Evolutionary conservation across 169 alveolate genomes (phyloP).

Genomic region (Plasmodium ovale): DNA sequence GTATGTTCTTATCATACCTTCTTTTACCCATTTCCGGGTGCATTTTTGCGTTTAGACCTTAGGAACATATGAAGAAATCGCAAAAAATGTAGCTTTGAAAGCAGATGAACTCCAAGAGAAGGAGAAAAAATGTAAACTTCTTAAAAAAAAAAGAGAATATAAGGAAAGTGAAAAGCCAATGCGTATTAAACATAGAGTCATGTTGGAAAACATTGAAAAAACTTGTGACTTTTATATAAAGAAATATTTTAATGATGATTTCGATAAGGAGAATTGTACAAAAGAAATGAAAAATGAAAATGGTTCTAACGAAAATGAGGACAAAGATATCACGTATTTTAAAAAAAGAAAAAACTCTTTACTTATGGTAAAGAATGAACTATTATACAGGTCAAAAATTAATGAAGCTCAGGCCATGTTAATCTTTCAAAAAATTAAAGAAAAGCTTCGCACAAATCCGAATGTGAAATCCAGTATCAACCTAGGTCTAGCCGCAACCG

Average conservation of each 20-base stretch:
- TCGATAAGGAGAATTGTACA: neutral
- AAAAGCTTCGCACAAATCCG: slow-evolving; percentile 19
- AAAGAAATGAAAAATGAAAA: neutral
- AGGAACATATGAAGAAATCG: slow-evolving; percentile 45
- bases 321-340: neutral
- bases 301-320: neutral
- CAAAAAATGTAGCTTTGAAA: slow-evolving; percentile 10
- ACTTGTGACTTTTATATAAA: slow-evolving; percentile 69
- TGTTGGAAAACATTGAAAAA: slow-evolving; percentile 48
- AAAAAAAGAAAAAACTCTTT: slow-evolving; percentile 49
- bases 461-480: neutral
- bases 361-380: slow-evolving; percentile 48
- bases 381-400: slow-evolving; percentile 44
- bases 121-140: neutral
- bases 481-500: neutral
- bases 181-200: slow-evolving; percentile 38
- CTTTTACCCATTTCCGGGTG: too few relatives aligned
- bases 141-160: slow-evolving; percentile 7
- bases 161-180: slow-evolving; percentile 10
- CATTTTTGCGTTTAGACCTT: slow-evolving; percentile 6
- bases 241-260: slow-evolving; percentile 53
- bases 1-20: too few relatives aligned
- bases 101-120: slow-evolving; percentile 37
- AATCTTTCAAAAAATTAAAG: slow-evolving; percentile 57
- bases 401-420: slow-evolving; percentile 52